phyloP scores from a whole-genome alignment of 352 stramenopile genomes.

The Phytophthora rubi region DNA sequence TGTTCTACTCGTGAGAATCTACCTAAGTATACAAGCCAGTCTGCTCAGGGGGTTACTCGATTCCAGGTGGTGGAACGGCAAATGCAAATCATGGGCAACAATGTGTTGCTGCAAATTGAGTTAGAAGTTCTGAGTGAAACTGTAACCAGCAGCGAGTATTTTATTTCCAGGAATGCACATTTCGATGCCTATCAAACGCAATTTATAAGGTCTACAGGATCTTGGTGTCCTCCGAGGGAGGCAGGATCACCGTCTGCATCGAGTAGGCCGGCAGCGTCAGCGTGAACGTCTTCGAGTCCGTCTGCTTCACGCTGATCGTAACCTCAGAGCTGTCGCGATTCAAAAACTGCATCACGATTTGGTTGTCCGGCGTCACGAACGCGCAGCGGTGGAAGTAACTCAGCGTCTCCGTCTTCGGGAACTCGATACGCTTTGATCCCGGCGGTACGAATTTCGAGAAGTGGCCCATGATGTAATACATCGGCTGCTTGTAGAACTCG shows the following conservation, averaged over 20 bases:
- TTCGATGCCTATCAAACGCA: background rate
- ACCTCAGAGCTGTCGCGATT: constrained; percentile 45
- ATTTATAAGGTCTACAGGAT: constrained; percentile 11
- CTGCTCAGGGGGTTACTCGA: background rate
- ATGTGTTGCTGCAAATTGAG: background rate
- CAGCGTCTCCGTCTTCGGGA: constrained; percentile 40
- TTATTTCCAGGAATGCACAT: background rate
- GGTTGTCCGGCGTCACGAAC: constrained; percentile 51
- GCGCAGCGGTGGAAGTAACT: constrained; percentile 43
- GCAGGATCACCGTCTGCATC: constrained; percentile 34
- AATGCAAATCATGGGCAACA: background rate
- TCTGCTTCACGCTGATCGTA: constrained; percentile 41
- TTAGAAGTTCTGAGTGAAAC: too few species aligned
- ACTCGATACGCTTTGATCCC: constrained; percentile 48
- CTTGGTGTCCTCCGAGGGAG: constrained; percentile 18
- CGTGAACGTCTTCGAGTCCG: constrained; percentile 31
- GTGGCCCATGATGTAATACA: constrained; percentile 85
- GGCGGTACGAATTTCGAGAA: constrained; percentile 72
- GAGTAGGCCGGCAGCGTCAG: constrained; percentile 21
- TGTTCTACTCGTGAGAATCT: background rate
- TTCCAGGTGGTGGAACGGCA: background rate
- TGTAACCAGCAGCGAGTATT: background rate
- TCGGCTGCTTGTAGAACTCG: constrained; percentile 85
- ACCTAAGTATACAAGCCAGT: too few species aligned
- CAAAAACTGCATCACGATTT: constrained; percentile 44